A percentile compares a stretch with the other conserved stretches of the same genome.
Evolutionary conservation across 495 filamentous ascomycete genomes (phyloP).

Genomic region (Tuber microsphaerosporum): DNA sequence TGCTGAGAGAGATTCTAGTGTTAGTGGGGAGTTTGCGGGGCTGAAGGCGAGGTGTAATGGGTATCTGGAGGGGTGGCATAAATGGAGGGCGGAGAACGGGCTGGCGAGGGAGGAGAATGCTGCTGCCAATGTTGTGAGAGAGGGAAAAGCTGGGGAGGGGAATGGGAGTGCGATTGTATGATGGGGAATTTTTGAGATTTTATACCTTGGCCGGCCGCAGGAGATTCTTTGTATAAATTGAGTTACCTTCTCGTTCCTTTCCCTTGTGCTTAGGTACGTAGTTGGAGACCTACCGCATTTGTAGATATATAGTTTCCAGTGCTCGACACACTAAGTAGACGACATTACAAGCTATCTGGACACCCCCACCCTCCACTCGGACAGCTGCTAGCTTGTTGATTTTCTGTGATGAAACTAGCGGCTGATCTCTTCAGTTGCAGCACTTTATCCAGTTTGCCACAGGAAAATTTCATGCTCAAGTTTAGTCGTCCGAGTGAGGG

Average conservation of each 20-base stretch:
- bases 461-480: too few species aligned
- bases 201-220: background rate
- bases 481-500: too few species aligned
- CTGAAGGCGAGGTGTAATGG: conserved; percentile 22
- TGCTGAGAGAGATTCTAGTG: conserved; percentile 19
- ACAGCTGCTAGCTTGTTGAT: too few species aligned
- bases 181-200: background rate
- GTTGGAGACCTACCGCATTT: background rate
- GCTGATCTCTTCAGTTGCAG: too few species aligned
- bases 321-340: background rate
- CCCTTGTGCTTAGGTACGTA: background rate
- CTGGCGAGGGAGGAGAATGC: background rate
- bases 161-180: background rate
- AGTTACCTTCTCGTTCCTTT: background rate
- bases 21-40: conserved; percentile 8
- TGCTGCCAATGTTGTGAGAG: background rate
- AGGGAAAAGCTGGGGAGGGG: background rate
- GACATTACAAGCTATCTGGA: too few species aligned
- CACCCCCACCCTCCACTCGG: too few species aligned
- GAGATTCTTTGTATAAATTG: background rate
- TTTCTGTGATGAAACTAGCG: too few species aligned
- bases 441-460: too few species aligned
- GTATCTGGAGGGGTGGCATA: conserved; percentile 20
- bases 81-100: conserved; percentile 19
- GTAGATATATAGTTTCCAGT: background rate